These are phyloP conservation scores for Calonectria naviculata DNA, from an alignment of 2,329 filamentous ascomycete species.

Conservation along the genomic window DNA sequence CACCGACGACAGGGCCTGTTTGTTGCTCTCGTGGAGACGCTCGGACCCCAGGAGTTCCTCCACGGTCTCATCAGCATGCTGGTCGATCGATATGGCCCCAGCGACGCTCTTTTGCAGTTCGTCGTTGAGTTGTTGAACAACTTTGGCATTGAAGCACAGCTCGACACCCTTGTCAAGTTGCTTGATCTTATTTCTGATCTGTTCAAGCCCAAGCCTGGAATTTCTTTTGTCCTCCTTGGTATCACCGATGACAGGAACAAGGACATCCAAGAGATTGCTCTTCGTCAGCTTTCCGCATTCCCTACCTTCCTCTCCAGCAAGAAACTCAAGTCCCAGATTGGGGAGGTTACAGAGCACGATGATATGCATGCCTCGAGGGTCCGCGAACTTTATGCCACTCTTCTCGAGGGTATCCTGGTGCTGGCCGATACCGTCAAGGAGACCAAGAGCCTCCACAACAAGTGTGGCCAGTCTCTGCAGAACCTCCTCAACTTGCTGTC, in stretches of 20 bases:
- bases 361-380: constrained; percentile 75
- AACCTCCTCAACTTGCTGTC: constrained; percentile 87
- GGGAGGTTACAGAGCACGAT: constrained; percentile 67
- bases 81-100: constrained; percentile 87
- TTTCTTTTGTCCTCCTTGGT: constrained; percentile 79
- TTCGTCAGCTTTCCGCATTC: constrained; percentile 66
- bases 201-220: constrained; percentile 77
- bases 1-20: constrained; percentile 88
- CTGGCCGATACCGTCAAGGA: constrained; percentile 74
- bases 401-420: constrained; percentile 73
- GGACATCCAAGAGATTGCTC: constrained; percentile 62
- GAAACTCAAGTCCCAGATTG: constrained; percentile 66
- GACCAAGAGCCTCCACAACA: constrained; percentile 65
- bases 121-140: constrained; percentile 77
- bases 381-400: constrained; percentile 74
- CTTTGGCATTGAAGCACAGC: constrained; percentile 80
- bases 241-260: constrained; percentile 60
- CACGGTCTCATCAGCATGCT: constrained; percentile 91
- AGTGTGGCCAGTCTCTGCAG: constrained; percentile 77
- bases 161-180: constrained; percentile 82
- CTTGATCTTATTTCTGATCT: constrained; percentile 81
- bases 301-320: constrained; percentile 69
- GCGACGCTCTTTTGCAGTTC: constrained; percentile 79
- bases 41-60: constrained; percentile 88
- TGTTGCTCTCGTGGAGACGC: constrained; percentile 83